Evolutionary conservation across 1,139 yeast genomes (phyloP).

Genomic region (Sugiyamaella novakii): DNA sequence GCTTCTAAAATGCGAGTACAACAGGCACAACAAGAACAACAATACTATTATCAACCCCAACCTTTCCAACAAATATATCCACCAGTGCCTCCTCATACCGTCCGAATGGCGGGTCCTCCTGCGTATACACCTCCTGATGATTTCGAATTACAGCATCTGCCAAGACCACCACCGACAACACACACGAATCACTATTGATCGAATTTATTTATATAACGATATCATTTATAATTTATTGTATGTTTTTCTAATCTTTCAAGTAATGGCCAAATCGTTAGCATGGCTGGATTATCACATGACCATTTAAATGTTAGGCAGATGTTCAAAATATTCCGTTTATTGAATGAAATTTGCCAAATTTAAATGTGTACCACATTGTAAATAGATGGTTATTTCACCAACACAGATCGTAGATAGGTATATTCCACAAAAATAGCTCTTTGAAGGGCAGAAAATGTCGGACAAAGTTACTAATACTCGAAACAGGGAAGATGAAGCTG

Average conservation of each 20-base stretch:
- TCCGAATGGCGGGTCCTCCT: conserved; percentile 1
- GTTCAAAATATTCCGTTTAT: not conserved
- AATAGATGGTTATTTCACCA: too few relatives aligned
- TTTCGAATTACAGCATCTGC: conserved; percentile 1
- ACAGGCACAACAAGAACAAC: conserved; percentile 3
- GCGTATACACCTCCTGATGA: conserved; percentile 4
- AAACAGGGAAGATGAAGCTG: conserved; percentile 12
- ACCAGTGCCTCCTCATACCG: conserved; percentile 5
- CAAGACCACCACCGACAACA: conserved; percentile 15
- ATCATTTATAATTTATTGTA: not conserved
- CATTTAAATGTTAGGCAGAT: too few relatives aligned
- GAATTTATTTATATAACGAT: conserved; percentile 1
- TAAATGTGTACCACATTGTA: too few relatives aligned
- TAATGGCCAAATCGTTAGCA: too few relatives aligned
- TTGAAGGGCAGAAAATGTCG: conserved; percentile 2
- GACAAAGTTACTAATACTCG: conserved; percentile 1
- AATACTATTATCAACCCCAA: not conserved
- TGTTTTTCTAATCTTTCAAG: not conserved
- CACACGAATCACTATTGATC: conserved; percentile 7
- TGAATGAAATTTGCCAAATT: not conserved
- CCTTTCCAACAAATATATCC: conserved; percentile 6
- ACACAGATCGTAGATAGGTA: not conserved
- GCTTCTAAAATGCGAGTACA: conserved; percentile 3
- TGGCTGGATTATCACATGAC: too few relatives aligned
- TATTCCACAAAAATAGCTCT: not conserved